Conservation (phyloP, 179 eudicot species). For the Heliamphora pulchella region DNA sequence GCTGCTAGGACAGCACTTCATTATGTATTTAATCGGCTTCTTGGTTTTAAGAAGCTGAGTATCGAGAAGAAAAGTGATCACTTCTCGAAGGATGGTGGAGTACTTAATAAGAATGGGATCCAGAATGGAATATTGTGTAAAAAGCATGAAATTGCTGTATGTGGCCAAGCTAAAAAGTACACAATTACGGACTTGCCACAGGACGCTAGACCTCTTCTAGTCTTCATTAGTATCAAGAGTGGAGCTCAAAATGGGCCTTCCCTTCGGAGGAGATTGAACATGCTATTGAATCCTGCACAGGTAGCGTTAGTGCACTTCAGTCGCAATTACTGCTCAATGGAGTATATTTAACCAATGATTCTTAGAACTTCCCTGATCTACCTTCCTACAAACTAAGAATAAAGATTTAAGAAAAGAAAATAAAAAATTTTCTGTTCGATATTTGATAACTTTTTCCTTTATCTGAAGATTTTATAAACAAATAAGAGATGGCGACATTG, state of each 20-base stretch:
- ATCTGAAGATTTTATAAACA: background rate
- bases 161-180: slow-evolving; percentile 45
- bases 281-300: slow-evolving; percentile 83
- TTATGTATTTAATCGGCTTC: slow-evolving; percentile 45
- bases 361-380: background rate
- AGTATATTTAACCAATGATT: background rate
- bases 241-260: slow-evolving; percentile 78
- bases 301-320: slow-evolving; percentile 23
- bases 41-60: slow-evolving; percentile 43
- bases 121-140: slow-evolving; percentile 32
- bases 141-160: slow-evolving; percentile 37
- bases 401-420: background rate
- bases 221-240: slow-evolving; percentile 70
- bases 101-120: slow-evolving; percentile 31
- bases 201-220: slow-evolving; percentile 68
- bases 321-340: background rate
- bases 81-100: slow-evolving; percentile 29
- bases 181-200: slow-evolving; percentile 61
- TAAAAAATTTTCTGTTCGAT: background rate
- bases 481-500: slow-evolving; percentile 3
- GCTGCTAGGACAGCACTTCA: slow-evolving; percentile 33
- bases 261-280: slow-evolving; percentile 69
- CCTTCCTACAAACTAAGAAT: background rate
- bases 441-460: background rate
- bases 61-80: slow-evolving; percentile 42